Evolutionary conservation across 257 asterid genomes (phyloP).

Genomic region (Voacanga thouarsii): DNA sequence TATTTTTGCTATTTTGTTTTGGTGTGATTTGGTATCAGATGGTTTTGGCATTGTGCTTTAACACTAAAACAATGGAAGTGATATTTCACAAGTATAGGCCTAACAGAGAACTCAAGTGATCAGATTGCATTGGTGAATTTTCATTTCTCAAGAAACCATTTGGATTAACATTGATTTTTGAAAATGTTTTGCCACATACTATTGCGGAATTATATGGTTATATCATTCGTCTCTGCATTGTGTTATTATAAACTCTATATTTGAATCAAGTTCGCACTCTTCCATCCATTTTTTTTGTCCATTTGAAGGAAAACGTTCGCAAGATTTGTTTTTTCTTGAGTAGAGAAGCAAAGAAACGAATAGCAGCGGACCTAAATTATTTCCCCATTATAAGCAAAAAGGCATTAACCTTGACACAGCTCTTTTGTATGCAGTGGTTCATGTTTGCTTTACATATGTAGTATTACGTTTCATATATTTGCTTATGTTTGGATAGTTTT

Average conservation of each 20-base stretch:
- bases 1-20: background rate
- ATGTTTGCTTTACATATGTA: background rate
- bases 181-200: background rate
- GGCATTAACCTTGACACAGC: background rate
- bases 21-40: slow-evolving; percentile 16
- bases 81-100: slow-evolving; percentile 4
- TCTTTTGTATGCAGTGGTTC: background rate
- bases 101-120: slow-evolving; percentile 21
- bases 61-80: slow-evolving; percentile 10
- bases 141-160: slow-evolving; percentile 17
- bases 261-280: background rate
- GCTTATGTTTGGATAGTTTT: background rate
- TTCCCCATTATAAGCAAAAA: background rate
- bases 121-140: slow-evolving; percentile 13
- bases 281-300: background rate
- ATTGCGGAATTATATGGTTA: background rate
- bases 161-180: slow-evolving; percentile 10
- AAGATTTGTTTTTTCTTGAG: background rate
- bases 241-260: background rate
- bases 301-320: slow-evolving; percentile 12
- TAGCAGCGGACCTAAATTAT: background rate
- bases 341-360: background rate
- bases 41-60: slow-evolving; percentile 19
- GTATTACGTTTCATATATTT: background rate
- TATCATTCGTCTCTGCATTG: background rate